phyloP scores from a whole-genome alignment of 768 basidiomycete genomes.

The Suillus sp. region DNA sequence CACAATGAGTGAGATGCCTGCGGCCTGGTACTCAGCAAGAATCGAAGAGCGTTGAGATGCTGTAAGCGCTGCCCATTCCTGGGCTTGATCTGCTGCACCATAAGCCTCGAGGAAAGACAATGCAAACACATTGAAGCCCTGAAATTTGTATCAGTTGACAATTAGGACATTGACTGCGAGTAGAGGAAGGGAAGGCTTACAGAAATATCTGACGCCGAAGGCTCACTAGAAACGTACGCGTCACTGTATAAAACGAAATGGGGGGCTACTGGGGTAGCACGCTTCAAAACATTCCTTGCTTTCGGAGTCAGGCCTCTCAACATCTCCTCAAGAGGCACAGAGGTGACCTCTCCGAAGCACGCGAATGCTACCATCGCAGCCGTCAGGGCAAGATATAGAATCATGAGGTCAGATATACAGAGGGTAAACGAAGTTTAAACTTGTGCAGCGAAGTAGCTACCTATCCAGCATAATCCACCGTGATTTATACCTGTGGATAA shows the following conservation, averaged over 20 bases:
- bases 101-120: constrained; percentile 44
- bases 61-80: constrained; percentile 45
- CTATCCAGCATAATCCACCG: neutral
- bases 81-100: constrained; percentile 48
- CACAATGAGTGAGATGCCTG: constrained; percentile 61
- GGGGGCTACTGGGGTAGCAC: constrained; percentile 46
- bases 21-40: constrained; percentile 50
- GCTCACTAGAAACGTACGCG: constrained; percentile 44
- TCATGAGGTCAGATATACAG: constrained; percentile 15
- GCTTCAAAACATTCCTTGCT: constrained; percentile 25
- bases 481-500: constrained; percentile 24
- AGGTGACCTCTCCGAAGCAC: constrained; percentile 15
- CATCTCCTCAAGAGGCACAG: constrained; percentile 25
- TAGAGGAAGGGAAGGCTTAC: constrained; percentile 28
- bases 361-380: constrained; percentile 11
- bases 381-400: constrained; percentile 15
- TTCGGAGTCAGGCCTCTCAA: constrained; percentile 23
- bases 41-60: constrained; percentile 41
- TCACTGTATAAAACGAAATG: constrained; percentile 49
- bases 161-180: constrained; percentile 8
- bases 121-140: constrained; percentile 26
- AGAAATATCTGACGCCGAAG: constrained; percentile 44
- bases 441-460: constrained; percentile 2
- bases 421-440: neutral
- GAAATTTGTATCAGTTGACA: neutral